Evolutionary conservation across 257 asterid genomes (phyloP), one percentile per base, ranked within the genome.

Genomic region (Solanum lignicaule): DNA sequence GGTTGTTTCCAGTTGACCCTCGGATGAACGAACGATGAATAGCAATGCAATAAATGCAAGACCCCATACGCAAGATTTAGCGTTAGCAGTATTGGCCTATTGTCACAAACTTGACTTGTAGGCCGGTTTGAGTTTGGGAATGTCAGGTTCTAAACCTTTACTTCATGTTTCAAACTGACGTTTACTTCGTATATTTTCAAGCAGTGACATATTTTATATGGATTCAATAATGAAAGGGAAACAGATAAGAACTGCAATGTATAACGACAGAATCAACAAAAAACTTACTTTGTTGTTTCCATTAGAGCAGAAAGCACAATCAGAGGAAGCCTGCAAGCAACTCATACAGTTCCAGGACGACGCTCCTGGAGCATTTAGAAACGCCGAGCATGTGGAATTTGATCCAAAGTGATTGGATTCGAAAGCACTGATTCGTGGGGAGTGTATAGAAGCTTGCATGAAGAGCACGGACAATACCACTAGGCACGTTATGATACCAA

Each of bases 401-500:
- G 76, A 33, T 16, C 98, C 96, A 31, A 94, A 96, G 33, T 89
- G 93, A 52, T 9, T 41, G 38, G 98, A 93, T 65, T 96, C 98
- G 0, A 85, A 18, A 58, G 84, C 38, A 27, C 94, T 88, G 33
- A 95, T 46, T 0, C 9, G 87, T 0, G 98, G 98, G 1, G 98
- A 90, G 20, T 94, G 95, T 75, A 69, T 15, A 5, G 96, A 91
- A 33, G 95, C 95, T 90, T 90, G 90, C 6, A 69, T 41, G 39
- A 93, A 95, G 48, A 94, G 66, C 82, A 90, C 35, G 6, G 98
- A 93, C 25, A 95, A 55, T 10, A 89, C 92, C 2, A 92, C 68
- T 6, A 96, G 94, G 89, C 96, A 96, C 4, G 46, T 43, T 88
- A 94, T 93, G 89, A 93, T 93, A 68, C 98, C 95, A 3, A 92